These are phyloP conservation scores for Cyclotella distinguenda DNA, from an alignment of 108 stramenopile genomes.

Conservation along the genomic window DNA sequence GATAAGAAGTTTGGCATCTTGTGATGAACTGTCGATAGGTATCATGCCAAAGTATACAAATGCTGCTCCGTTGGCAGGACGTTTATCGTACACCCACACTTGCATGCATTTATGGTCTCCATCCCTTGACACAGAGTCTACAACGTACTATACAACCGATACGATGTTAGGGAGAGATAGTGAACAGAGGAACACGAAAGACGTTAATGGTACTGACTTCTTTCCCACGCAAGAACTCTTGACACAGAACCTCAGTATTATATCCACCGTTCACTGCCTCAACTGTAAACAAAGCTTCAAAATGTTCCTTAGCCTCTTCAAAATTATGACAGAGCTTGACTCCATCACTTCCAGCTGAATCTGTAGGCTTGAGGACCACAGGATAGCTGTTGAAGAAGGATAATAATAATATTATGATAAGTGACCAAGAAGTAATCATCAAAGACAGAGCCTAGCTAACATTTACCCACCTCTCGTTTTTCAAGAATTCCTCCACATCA, in stretches of 20 bases:
- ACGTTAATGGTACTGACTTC: constrained; percentile 31
- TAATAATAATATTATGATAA: neutral
- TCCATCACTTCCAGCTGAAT: constrained; percentile 92
- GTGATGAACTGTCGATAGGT: constrained; percentile 69
- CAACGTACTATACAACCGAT: constrained; percentile 85
- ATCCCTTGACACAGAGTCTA: constrained; percentile 82
- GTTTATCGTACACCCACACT: constrained; percentile 92
- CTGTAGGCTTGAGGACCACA: constrained; percentile 92
- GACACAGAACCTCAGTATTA: constrained; percentile 80
- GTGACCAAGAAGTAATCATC: neutral
- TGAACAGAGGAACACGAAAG: too few relatives aligned
- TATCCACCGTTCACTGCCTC: constrained; percentile 87
- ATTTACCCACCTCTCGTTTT: constrained; percentile 40
- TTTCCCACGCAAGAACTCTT: constrained; percentile 86
- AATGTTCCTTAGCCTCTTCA: constrained; percentile 90
- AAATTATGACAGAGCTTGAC: constrained; percentile 89
- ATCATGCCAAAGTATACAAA: constrained; percentile 85
- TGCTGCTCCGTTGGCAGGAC: constrained; percentile 72
- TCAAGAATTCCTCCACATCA: constrained; percentile 81
- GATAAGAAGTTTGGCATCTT: constrained; percentile 78
- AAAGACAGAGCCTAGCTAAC: too few relatives aligned
- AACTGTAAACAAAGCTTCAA: constrained; percentile 78
- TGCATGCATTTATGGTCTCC: constrained; percentile 87
- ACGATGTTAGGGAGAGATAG: too few relatives aligned
- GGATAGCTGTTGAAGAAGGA: constrained; percentile 42